Base-by-base conservation (phyloP, 805 yeast genomes). In the Torulaspora quercuum region DNA sequence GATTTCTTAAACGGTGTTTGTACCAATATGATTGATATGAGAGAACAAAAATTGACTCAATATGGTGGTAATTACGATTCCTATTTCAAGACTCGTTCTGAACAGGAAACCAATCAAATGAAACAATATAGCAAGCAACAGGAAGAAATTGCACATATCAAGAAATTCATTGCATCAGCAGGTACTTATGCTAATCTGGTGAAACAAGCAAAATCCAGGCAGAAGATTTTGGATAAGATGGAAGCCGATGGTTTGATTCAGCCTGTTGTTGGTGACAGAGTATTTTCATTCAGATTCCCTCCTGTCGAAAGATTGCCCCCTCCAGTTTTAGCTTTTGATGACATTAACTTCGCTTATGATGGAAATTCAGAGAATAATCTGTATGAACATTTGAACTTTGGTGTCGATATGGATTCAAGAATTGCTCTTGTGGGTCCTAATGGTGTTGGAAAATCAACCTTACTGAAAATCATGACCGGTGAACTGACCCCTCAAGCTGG, bases 101-200 rank as follows among this genome's bases (percentile, higher is more conserved):
- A 92, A 74, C 70, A 73, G 73, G 98, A 92, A 71, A 82, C 92
- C 50, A 90, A 90, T 69, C 98, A 92, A 76, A 92, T 83, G 95
- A 92, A 90, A 73, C 95, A 87, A 67, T 92, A 92, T 72, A 67
- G 69, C 59, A 92, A 92, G 69, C 98, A 92, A 74, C 98, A 92
- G 75, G 98, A 92, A 68, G 98, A 92, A 76, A 92, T 92, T 58
- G 87, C 80, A 24, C 97, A 92, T 69, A 94, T 92, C 68, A 92
- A 92, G 77, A 92, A 92, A 72, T 92, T 92, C 65, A 92, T 92
- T 70, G 98, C 98, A 24, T 84, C 95, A 53, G 98, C 98, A 40
- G 98, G 98, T 89, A 92, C 98, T 38, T 92, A 92, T 70, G 97
- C 98, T 45, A 92, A 92, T 72, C 75, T 92, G 73, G 98, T 92